Base-by-base conservation (phyloP, 805 yeast species). In the Grigorovia yakushimaensis region DNA sequence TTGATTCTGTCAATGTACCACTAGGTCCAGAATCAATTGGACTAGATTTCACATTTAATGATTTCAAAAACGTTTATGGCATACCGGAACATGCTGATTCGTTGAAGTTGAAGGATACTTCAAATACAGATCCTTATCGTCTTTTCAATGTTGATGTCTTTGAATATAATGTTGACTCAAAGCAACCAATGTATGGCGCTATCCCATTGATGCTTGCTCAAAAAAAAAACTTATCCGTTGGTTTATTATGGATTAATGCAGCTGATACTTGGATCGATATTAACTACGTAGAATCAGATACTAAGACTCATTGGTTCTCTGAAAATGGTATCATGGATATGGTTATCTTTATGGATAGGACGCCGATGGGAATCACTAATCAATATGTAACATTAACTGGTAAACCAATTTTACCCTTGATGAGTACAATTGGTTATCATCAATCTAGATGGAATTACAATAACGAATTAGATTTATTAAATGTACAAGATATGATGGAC, bases 361-460 rank as follows among this genome's bases (percentile, higher is more conserved):
- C 77, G 0, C 82, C 87, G 1, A 61, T 65, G 1, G 73, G 72
- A 17, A 73, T 93, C 20, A 74, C 81, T 39, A 58, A 70, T 39
- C 71, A 79, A 33, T 91, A 84, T 62, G 82, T 88, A 1, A 54
- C 62, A 2, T 63, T 93, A 17, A 82, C 95, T 0, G 98, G 98
- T 0, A 75, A 68, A 49, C 73, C 88, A 0, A 64, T 72, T 7
- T 65, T 93, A 10, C 98, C 98, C 1, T 84, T 79, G 52, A 52
- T 81, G 40, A 84, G 88, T 57, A 72, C 96, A 0, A 64, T 88
- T 13, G 98, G 95, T 0, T 87, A 93, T 61, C 98, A 93, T 61
- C 98, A 93, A 66, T 91, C 96, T 61, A 76, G 98, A 59, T 93
- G 98, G 98, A 93, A 93, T 64, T 93, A 93, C 67, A 86, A 87